These are phyloP conservation scores for Nepenthes alata DNA, from an alignment of 179 eudicot species.

Conservation along the genomic window DNA sequence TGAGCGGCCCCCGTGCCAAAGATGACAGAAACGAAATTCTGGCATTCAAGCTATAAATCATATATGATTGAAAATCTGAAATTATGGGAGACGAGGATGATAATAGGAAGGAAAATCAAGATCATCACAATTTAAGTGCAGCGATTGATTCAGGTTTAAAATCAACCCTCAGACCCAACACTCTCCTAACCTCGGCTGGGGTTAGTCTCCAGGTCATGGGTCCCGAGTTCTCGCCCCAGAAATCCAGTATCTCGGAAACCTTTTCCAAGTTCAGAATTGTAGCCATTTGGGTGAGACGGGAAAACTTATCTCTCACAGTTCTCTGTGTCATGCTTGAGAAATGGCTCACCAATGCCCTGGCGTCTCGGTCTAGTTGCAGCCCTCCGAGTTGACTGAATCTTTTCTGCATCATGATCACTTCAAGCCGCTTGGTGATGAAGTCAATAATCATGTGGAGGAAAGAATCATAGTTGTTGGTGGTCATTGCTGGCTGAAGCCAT, in stretches of 20 bases:
- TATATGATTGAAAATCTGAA: too few relatives aligned
- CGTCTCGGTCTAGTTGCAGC: conserved; percentile 84
- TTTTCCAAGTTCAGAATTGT: conserved; percentile 83
- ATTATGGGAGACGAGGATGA: not conserved
- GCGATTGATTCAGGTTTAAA: conserved; percentile 85
- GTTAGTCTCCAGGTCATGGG: conserved; percentile 98
- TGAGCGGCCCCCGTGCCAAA: too few relatives aligned
- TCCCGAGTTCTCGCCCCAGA: conserved; percentile 96
- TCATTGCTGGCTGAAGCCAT: conserved; percentile 90
- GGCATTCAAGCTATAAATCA: too few relatives aligned
- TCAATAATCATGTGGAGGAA: conserved; percentile 76
- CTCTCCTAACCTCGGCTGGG: conserved; percentile 92
- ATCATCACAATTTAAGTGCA: conserved; percentile 58
- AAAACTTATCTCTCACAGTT: conserved; percentile 89
- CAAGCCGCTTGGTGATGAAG: conserved; percentile 84
- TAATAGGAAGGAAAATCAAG: conserved; percentile 2
- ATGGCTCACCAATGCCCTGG: conserved; percentile 81
- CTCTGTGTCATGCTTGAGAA: conserved; percentile 90
- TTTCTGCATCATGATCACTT: conserved; percentile 94
- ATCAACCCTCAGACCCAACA: conserved; percentile 77
- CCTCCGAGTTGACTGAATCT: conserved; percentile 94
- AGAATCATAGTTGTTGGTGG: conserved; percentile 72
- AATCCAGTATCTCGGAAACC: conserved; percentile 91
- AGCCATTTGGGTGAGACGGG: conserved; percentile 90
- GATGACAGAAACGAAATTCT: too few relatives aligned